Conservation (phyloP, 139 green algal species). For the Auxenochlorella pyrenoidosa region DNA sequence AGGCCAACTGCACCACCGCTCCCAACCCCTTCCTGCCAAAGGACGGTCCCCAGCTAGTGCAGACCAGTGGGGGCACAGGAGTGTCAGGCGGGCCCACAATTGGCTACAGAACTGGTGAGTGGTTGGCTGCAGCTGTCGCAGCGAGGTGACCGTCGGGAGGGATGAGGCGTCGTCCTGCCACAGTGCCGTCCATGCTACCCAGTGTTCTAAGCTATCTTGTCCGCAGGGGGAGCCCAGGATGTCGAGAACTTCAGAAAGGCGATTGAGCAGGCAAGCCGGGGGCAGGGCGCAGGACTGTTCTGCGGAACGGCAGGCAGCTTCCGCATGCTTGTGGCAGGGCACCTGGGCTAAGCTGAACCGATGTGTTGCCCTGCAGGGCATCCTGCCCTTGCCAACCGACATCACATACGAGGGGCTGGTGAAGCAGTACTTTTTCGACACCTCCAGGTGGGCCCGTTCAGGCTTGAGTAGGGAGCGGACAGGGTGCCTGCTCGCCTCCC, state of each 20-base stretch:
- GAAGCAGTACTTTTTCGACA: constrained; percentile 37
- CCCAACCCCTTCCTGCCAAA: not conserved
- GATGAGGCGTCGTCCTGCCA: too few relatives aligned
- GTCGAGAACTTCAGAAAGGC: constrained; percentile 36
- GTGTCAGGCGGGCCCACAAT: constrained; percentile 27
- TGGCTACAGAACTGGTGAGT: constrained; percentile 2
- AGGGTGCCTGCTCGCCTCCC: too few relatives aligned
- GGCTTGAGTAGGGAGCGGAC: too few relatives aligned
- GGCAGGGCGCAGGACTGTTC: too few relatives aligned
- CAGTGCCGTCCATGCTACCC: too few relatives aligned
- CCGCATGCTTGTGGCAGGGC: too few relatives aligned
- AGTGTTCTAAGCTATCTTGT: too few relatives aligned
- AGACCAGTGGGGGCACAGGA: not conserved
- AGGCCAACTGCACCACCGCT: not conserved
- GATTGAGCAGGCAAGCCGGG: too few relatives aligned
- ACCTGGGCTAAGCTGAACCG: too few relatives aligned
- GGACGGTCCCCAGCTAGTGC: not conserved
- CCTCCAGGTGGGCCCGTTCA: too few relatives aligned
- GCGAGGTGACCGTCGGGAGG: not conserved
- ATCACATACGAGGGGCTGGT: constrained; percentile 12
- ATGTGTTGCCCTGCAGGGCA: too few relatives aligned
- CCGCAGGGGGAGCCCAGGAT: constrained; percentile 34
- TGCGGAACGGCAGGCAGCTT: too few relatives aligned
- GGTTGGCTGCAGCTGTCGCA: not conserved
- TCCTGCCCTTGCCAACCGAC: constrained; percentile 38